A percentile compares a stretch with the other conserved stretches of the same genome.
Evolutionary conservation across 2,329 filamentous ascomycete genomes (phyloP).

Genomic region (Colletotrichum truncatum): DNA sequence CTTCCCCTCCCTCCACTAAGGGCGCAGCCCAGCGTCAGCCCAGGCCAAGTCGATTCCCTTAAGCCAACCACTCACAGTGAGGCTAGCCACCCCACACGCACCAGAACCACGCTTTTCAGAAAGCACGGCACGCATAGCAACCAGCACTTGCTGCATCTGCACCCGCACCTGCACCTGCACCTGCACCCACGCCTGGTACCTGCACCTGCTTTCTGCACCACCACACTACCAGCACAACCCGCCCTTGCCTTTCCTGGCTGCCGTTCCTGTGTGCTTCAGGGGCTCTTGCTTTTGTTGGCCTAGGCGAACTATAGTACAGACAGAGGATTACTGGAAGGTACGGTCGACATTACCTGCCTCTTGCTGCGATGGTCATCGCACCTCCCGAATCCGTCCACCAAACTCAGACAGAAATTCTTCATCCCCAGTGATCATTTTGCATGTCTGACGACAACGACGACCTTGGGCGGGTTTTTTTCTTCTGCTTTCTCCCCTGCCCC

Average conservation of each 20-base stretch:
- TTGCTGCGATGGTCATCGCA: background rate
- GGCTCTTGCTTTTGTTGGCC: constrained; percentile 25
- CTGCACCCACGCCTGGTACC: background rate
- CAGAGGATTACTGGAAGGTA: too few species aligned
- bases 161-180: background rate
- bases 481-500: background rate
- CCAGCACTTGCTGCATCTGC: background rate
- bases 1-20: background rate
- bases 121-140: background rate
- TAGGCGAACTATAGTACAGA: background rate
- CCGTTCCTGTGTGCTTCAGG: constrained; percentile 25
- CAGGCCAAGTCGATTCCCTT: background rate
- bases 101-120: background rate
- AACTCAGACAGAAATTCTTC: constrained; percentile 12
- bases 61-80: constrained; percentile 11
- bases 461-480: background rate
- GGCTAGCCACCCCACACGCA: background rate
- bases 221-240: background rate
- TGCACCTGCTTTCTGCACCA: too few species aligned
- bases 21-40: constrained; percentile 8
- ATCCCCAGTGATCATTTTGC: too few species aligned
- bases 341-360: too few species aligned
- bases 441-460: too few species aligned
- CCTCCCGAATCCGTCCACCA: background rate
- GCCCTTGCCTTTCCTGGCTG: background rate